These are phyloP conservation scores for Vaccinium vitisidaea DNA, from an alignment of 148 eudicot genomes.

Conservation along the genomic window DNA sequence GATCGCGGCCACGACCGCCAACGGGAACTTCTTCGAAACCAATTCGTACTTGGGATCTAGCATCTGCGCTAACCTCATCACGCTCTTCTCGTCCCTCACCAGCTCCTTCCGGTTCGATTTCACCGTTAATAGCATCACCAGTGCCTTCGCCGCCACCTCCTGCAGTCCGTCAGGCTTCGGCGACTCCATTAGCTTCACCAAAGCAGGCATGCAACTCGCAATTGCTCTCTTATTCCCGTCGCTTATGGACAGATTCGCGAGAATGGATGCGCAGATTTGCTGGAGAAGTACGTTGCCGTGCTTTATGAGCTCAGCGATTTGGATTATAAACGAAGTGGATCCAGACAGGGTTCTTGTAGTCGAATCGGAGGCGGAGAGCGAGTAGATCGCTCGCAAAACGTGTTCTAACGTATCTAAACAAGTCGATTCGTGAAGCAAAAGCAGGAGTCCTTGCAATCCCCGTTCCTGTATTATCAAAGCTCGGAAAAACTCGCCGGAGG, in stretches of 20 bases:
- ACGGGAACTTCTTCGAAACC: slow-evolving; percentile 57
- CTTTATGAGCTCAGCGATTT: slow-evolving; percentile 37
- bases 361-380: slow-evolving; percentile 36
- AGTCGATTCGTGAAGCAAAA: slow-evolving; percentile 40
- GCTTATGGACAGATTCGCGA: slow-evolving; percentile 40
- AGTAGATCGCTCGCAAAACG: slow-evolving; percentile 51
- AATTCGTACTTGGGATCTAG: slow-evolving; percentile 51
- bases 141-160: slow-evolving; percentile 41
- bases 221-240: slow-evolving; percentile 50
- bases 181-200: slow-evolving; percentile 61
- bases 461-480: slow-evolving; percentile 39
- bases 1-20: slow-evolving; percentile 46
- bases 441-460: slow-evolving; percentile 42
- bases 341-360: slow-evolving; percentile 26
- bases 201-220: slow-evolving; percentile 43
- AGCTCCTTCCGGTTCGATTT: slow-evolving; percentile 53
- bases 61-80: slow-evolving; percentile 55
- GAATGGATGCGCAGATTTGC: slow-evolving; percentile 38
- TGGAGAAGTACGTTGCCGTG: slow-evolving; percentile 48
- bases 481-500: slow-evolving; percentile 36
- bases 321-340: slow-evolving; percentile 37
- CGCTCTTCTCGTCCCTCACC: slow-evolving; percentile 57
- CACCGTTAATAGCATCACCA: slow-evolving; percentile 42
- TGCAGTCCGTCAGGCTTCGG: slow-evolving; percentile 61
- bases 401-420: slow-evolving; percentile 45